Evolutionary conservation across 192 early-diverging fungal species (phyloP).

Genomic region (Coemansia sp.): DNA sequence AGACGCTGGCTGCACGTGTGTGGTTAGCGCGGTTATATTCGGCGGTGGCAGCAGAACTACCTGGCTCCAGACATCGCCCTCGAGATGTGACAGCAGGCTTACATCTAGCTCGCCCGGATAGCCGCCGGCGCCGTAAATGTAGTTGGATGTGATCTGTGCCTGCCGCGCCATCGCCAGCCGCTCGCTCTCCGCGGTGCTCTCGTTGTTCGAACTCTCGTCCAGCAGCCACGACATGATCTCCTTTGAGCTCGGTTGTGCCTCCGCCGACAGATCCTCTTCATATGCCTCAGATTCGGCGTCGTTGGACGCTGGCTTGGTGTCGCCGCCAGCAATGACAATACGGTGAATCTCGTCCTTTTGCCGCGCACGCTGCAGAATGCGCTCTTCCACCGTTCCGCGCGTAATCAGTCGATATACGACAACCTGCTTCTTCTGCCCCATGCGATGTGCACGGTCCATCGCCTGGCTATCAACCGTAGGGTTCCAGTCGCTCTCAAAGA

Average conservation of each 20-base stretch:
- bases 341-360: constrained; percentile 96
- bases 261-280: constrained; percentile 36
- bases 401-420: constrained; percentile 95
- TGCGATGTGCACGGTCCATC: constrained; percentile 98
- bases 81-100: neutral
- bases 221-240: constrained; percentile 85
- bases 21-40: neutral
- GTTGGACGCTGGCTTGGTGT: constrained; percentile 58
- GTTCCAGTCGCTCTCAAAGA: constrained; percentile 98
- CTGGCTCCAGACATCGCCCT: constrained; percentile 22
- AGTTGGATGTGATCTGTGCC: constrained; percentile 46
- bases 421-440: constrained; percentile 98
- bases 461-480: constrained; percentile 89
- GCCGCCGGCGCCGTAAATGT: constrained; percentile 31
- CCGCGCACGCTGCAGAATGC: constrained; percentile 93
- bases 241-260: constrained; percentile 80
- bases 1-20: neutral
- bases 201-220: constrained; percentile 61
- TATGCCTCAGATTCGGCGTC: constrained; percentile 23
- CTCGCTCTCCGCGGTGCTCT: constrained; percentile 22
- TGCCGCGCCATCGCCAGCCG: constrained; percentile 32
- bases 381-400: constrained; percentile 97
- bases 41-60: constrained; percentile 40
- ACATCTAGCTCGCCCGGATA: constrained; percentile 32
- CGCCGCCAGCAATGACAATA: constrained; percentile 91